phyloP scores from a whole-genome alignment of 768 basidiomycete species.

The Mycena vulgaris region DNA sequence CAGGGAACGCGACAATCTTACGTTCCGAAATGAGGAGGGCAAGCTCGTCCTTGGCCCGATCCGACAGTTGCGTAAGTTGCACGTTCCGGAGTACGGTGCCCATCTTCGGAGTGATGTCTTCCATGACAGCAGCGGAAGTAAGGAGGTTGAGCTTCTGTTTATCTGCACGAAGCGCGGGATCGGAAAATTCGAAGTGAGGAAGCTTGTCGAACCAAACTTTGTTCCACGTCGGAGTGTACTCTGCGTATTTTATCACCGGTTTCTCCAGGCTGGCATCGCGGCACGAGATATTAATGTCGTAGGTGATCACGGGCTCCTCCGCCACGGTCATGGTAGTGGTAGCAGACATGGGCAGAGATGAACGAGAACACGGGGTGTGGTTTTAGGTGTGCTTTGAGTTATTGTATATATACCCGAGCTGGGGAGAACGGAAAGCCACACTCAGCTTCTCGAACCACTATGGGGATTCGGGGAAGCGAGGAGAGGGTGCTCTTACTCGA shows the following conservation, averaged over 20 bases:
- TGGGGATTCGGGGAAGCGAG: too few relatives aligned
- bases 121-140: slow-evolving; percentile 1
- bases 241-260: too few relatives aligned
- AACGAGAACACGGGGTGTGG: too few relatives aligned
- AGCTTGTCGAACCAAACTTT: slow-evolving; percentile 38
- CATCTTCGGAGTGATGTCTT: slow-evolving; percentile 37
- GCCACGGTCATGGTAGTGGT: slow-evolving; percentile 2
- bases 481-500: too few relatives aligned
- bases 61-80: slow-evolving; percentile 27
- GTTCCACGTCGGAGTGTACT: slow-evolving; percentile 41
- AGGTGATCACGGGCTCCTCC: slow-evolving; percentile 32
- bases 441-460: too few relatives aligned
- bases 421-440: too few relatives aligned
- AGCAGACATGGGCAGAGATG: background rate
- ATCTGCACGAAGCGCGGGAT: slow-evolving; percentile 40
- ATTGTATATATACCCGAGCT: too few relatives aligned
- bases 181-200: slow-evolving; percentile 36
- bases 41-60: slow-evolving; percentile 38
- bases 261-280: slow-evolving; percentile 19
- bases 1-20: slow-evolving; percentile 40
- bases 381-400: too few relatives aligned
- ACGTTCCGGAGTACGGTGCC: slow-evolving; percentile 38
- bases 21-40: slow-evolving; percentile 39
- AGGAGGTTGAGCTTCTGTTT: slow-evolving; percentile 34
- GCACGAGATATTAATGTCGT: slow-evolving; percentile 41